Evolutionary conservation across 306 rosid genomes (phyloP).

Genomic region (apple (Malus domestica)): DNA sequence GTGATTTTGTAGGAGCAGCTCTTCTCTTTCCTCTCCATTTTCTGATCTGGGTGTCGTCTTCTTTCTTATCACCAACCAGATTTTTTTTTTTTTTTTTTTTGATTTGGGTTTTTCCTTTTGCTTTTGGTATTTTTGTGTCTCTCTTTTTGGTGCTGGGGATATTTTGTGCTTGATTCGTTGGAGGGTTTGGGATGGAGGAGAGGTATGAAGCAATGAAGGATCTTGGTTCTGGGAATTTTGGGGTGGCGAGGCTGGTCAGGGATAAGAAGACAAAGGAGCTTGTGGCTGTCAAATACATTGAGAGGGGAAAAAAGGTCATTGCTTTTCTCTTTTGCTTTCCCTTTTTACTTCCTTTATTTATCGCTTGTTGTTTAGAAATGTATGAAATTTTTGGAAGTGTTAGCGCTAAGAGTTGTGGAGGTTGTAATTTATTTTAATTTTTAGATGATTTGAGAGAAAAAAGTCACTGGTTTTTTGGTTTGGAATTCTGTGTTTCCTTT

Average conservation of each 20-base stretch:
- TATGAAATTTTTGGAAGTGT: not conserved
- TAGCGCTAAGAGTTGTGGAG: not conserved
- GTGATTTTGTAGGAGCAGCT: not conserved
- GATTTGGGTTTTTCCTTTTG: constrained; percentile 7
- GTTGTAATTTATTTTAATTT: not conserved
- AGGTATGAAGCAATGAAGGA: constrained; percentile 67
- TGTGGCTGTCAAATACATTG: constrained; percentile 84
- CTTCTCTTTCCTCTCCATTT: not conserved
- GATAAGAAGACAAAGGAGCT: constrained; percentile 70
- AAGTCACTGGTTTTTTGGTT: not conserved
- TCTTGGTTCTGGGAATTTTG: constrained; percentile 84
- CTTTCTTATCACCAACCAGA: not conserved
- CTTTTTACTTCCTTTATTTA: not conserved
- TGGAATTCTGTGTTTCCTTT: not conserved
- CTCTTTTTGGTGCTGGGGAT: not conserved
- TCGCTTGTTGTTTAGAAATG: not conserved
- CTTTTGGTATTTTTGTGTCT: not conserved
- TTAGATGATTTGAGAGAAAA: not conserved
- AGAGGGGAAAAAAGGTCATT: constrained; percentile 75
- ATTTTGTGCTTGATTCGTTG: not conserved
- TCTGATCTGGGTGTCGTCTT: not conserved
- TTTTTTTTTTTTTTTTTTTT: constrained; percentile 1
- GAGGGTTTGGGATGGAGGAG: constrained; percentile 44
- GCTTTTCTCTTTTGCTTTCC: not conserved
- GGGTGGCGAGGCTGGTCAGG: constrained; percentile 79